These are phyloP conservation scores for Saturnispora serradocipensis DNA, from an alignment of 805 yeast species.

Conservation along the genomic window DNA sequence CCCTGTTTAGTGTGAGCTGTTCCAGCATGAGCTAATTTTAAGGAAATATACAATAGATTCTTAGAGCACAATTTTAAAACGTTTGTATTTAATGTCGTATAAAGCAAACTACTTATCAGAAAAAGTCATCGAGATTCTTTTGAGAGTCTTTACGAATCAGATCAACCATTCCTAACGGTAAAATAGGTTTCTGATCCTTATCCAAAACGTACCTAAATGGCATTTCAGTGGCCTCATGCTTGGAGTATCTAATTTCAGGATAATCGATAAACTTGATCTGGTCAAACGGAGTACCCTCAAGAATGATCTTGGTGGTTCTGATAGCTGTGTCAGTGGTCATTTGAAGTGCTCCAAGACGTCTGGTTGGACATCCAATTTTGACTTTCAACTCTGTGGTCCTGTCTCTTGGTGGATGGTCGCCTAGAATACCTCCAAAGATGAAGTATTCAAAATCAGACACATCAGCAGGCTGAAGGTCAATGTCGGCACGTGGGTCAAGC, in stretches of 20 bases:
- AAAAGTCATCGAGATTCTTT: constrained; percentile 67
- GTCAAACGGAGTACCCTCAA: constrained; percentile 54
- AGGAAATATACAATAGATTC: background rate
- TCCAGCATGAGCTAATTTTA: background rate
- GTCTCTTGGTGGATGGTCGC: constrained; percentile 89
- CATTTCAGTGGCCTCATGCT: constrained; percentile 93
- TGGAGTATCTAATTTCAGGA: constrained; percentile 84
- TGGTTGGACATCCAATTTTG: constrained; percentile 77
- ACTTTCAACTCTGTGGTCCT: constrained; percentile 81
- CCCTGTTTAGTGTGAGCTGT: background rate
- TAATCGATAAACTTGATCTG: constrained; percentile 80
- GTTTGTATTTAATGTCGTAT: background rate
- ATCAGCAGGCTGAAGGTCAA: constrained; percentile 69
- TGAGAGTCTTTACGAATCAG: constrained; percentile 80
- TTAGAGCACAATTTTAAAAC: background rate
- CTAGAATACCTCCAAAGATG: constrained; percentile 93
- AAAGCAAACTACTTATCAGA: constrained; percentile 17
- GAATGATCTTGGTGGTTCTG: constrained; percentile 75
- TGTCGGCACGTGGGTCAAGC: constrained; percentile 78
- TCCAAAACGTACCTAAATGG: constrained; percentile 87
- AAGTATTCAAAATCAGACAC: constrained; percentile 64
- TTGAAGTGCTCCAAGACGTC: constrained; percentile 79
- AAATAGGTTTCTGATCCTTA: constrained; percentile 56
- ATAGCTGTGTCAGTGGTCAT: constrained; percentile 98
- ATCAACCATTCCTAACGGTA: constrained; percentile 87